Conservation (phyloP, 768 basidiomycete genomes). For the Leccinum subtestaceum region DNA sequence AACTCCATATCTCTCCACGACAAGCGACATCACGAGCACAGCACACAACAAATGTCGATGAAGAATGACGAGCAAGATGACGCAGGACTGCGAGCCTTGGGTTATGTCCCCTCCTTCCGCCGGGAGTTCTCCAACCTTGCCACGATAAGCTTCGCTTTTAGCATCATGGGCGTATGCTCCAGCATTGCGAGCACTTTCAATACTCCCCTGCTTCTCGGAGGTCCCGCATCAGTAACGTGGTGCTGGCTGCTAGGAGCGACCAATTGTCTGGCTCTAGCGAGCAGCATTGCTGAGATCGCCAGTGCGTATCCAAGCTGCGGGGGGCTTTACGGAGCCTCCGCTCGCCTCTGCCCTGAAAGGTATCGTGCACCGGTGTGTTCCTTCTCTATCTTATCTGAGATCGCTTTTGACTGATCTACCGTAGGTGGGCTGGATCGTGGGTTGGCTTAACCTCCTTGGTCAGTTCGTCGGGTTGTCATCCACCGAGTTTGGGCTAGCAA, state of each 20-base stretch:
- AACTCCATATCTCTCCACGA: conserved; percentile 3
- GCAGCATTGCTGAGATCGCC: conserved; percentile 31
- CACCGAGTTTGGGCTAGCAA: conserved; percentile 37
- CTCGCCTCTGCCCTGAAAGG: conserved; percentile 62
- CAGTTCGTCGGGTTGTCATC: conserved; percentile 32
- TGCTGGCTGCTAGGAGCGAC: conserved; percentile 32
- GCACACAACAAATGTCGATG: neutral
- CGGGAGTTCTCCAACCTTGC: conserved; percentile 44
- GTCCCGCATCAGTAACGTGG: conserved; percentile 37
- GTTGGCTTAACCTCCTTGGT: conserved; percentile 34
- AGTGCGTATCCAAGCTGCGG: conserved; percentile 34
- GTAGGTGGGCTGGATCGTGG: conserved; percentile 30
- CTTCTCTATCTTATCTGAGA: neutral
- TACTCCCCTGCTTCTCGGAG: conserved; percentile 36
- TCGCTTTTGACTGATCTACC: neutral
- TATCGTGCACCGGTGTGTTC: conserved; percentile 58
- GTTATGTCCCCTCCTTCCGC: conserved; percentile 35
- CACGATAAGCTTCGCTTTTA: conserved; percentile 34
- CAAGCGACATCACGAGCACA: neutral
- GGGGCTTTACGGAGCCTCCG: conserved; percentile 66
- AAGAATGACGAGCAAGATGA: conserved; percentile 13
- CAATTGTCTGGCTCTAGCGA: conserved; percentile 30
- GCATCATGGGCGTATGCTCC: conserved; percentile 37
- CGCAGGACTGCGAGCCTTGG: conserved; percentile 26
- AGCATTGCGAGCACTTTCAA: conserved; percentile 39